A percentile compares a stretch with the other conserved stretches of the same genome.
These are phyloP conservation scores for Suhomyces sp. DNA, from an alignment of 805 yeast genomes.

Conservation along the genomic window DNA sequence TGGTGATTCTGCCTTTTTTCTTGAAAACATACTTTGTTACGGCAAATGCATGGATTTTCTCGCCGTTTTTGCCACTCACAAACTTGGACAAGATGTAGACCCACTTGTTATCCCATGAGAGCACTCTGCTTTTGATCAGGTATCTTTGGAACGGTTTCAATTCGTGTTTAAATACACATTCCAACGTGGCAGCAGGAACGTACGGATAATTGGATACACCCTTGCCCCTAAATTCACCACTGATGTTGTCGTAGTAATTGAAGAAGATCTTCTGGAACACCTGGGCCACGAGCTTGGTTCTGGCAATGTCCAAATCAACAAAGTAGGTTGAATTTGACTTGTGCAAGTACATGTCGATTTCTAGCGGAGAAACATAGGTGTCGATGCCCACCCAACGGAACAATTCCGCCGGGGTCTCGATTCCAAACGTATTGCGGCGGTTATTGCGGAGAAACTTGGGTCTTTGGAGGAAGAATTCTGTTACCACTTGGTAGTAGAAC, in stretches of 20 bases:
- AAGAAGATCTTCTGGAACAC: constrained; percentile 58
- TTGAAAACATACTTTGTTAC: constrained; percentile 82
- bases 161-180: constrained; percentile 67
- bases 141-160: constrained; percentile 66
- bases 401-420: constrained; percentile 23
- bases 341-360: constrained; percentile 84
- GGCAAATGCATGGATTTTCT: constrained; percentile 52
- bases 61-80: constrained; percentile 31
- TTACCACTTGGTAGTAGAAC: constrained; percentile 49
- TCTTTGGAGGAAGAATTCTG: constrained; percentile 42
- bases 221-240: constrained; percentile 29
- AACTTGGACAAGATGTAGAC: constrained; percentile 68
- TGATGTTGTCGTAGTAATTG: constrained; percentile 40
- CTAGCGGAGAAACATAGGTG: constrained; percentile 71
- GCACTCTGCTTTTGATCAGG: constrained; percentile 53
- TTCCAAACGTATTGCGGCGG: constrained; percentile 32
- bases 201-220: constrained; percentile 48
- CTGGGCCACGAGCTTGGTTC: constrained; percentile 59
- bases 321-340: constrained; percentile 87
- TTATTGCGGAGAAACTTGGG: constrained; percentile 18
- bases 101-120: constrained; percentile 91
- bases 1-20: constrained; percentile 66
- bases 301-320: constrained; percentile 74
- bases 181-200: constrained; percentile 75
- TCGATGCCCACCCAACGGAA: constrained; percentile 44